phyloP scores from a whole-genome alignment of 2,329 filamentous ascomycete genomes.

The Alternaria ethzedia region DNA sequence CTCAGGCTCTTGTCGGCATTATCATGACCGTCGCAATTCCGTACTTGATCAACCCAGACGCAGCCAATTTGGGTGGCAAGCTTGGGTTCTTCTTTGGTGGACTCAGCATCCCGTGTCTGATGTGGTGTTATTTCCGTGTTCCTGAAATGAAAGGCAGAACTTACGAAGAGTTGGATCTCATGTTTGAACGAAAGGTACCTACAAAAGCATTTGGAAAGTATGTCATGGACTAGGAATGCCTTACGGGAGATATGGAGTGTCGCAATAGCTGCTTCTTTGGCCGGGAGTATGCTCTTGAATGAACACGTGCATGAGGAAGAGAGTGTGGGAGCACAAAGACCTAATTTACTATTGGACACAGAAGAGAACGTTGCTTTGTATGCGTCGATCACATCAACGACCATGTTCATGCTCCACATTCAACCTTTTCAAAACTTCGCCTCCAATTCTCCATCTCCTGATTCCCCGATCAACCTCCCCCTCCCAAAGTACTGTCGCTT shows the following conservation, averaged over 20 bases:
- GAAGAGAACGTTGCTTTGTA: neutral
- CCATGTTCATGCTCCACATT: neutral
- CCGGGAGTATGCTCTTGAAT: neutral
- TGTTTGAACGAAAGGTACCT: neutral
- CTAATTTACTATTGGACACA: neutral
- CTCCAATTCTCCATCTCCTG: neutral
- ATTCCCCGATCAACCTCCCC: neutral
- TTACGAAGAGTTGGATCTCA: constrained; percentile 50
- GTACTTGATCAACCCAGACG: constrained; percentile 52
- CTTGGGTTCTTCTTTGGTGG: constrained; percentile 53
- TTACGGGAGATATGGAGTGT: neutral
- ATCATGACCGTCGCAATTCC: constrained; percentile 43
- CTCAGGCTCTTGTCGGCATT: neutral
- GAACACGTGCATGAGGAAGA: neutral
- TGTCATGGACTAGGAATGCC: neutral
- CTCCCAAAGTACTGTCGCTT: neutral
- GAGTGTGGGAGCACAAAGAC: neutral
- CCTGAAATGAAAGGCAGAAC: constrained; percentile 52
- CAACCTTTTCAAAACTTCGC: neutral
- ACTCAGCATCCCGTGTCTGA: constrained; percentile 38
- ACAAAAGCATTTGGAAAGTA: neutral
- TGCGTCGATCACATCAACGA: neutral
- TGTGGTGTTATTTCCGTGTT: constrained; percentile 48
- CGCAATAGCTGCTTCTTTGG: neutral
- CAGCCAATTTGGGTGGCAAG: constrained; percentile 50